Conservation (phyloP, 495 filamentous ascomycete species). For the Aspergillus sparsus region DNA sequence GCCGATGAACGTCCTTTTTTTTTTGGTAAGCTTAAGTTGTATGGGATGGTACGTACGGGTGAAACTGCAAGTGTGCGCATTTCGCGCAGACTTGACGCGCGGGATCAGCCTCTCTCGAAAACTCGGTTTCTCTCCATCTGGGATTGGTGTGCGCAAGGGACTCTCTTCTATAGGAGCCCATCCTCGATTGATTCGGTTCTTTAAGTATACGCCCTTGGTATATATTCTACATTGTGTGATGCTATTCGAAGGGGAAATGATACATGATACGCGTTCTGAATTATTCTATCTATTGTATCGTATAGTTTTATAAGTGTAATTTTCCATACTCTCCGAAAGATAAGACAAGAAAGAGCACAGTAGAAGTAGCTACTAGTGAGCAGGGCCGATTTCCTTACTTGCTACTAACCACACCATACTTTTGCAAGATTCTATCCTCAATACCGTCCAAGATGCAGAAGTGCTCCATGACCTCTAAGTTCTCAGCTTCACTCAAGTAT, state of each 20-base stretch:
- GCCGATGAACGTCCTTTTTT: slow-evolving; percentile 6
- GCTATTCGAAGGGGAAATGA: too few species aligned
- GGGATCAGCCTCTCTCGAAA: slow-evolving; percentile 87
- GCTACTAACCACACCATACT: slow-evolving; percentile 27
- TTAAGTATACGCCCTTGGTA: slow-evolving; percentile 62
- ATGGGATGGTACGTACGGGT: too few species aligned
- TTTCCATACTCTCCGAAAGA: not conserved
- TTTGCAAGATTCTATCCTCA: slow-evolving; percentile 74
- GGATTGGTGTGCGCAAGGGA: slow-evolving; percentile 63
- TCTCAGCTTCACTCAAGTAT: slow-evolving; percentile 88
- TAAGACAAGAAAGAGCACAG: not conserved
- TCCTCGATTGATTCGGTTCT: slow-evolving; percentile 89
- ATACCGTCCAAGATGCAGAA: slow-evolving; percentile 85
- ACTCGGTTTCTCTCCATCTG: slow-evolving; percentile 83
- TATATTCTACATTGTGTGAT: too few species aligned
- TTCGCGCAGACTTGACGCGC: too few species aligned
- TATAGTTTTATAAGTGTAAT: not conserved
- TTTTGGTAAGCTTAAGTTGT: not conserved
- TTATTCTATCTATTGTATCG: slow-evolving; percentile 8
- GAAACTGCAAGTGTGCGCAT: too few species aligned
- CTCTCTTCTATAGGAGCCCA: slow-evolving; percentile 79
- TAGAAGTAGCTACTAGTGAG: not conserved
- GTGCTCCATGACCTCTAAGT: slow-evolving; percentile 91
- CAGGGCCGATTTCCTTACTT: not conserved
- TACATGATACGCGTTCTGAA: not conserved